These are phyloP conservation scores for Cyclospora cayetanensis DNA, from an alignment of 169 alveolate species.

Conservation along the genomic window DNA sequence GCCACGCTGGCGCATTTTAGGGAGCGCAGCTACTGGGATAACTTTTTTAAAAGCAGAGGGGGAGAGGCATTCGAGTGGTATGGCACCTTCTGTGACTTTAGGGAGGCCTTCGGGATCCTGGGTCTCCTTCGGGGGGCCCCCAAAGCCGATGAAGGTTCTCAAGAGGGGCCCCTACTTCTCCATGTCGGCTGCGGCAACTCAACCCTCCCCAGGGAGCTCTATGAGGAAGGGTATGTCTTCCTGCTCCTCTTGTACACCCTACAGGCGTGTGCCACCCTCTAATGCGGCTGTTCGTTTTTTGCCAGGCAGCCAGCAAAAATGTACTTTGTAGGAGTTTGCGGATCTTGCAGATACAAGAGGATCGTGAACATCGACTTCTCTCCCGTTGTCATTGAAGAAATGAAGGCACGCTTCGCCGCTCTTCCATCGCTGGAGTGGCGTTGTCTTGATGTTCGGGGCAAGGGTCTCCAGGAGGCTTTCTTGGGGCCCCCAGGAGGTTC, in stretches of 20 bases:
- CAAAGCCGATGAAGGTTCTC: neutral
- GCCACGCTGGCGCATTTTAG: neutral
- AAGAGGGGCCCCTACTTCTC: neutral
- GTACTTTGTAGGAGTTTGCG: no score
- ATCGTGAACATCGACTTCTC: conserved; percentile 53
- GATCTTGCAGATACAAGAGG: neutral
- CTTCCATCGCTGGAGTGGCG: neutral
- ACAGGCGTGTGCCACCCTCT: neutral
- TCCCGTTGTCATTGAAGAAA: conserved; percentile 19
- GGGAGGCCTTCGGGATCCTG: conserved; percentile 4
- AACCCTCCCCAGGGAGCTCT: neutral
- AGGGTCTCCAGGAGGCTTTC: neutral
- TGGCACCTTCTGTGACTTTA: neutral
- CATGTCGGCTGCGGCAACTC: conserved; percentile 63
- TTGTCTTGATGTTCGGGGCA: conserved; percentile 12
- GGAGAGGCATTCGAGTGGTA: conserved; percentile 17
- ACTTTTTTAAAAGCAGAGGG: neutral
- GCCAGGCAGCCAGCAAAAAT: no score
- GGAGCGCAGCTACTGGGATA: conserved; percentile 30
- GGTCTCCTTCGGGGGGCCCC: conserved; percentile 1
- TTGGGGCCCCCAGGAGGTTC: neutral
- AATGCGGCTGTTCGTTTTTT: no score
- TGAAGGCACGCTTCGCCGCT: neutral
- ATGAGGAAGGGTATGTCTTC: conserved; percentile 31
- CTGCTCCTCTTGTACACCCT: no score